Base-by-base conservation (phyloP, 1,284 basidiomycete genomes). In the Ustilago shanxiensis region DNA sequence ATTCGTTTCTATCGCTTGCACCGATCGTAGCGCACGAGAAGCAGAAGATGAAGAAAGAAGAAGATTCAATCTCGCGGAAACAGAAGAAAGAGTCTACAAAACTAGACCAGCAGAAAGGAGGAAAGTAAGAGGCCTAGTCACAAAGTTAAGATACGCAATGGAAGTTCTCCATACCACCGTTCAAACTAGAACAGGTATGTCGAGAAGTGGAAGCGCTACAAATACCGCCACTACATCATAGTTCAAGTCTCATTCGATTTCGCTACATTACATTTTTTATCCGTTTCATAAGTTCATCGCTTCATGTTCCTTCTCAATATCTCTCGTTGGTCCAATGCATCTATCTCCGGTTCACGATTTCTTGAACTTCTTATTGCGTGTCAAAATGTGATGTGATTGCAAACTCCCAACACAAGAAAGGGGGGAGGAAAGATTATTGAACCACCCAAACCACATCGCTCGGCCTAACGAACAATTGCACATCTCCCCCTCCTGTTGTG, bases 1-100 rank as follows among this genome's bases (percentile, higher is more conserved):
- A 65, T 88, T 98, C 63, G 91, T 97, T 88, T 87, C 88, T 0
- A 86, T 88, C 31, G 88, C 91, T 0, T 85, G 92, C 31, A 72
- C 66, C 13, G 75, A 79, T 41, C 57, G 84, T 10, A 79, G 80
- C 13, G 31, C 37, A 3, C 64, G 78, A 14, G 84, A 86, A 49
- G 60, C 59, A 3, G 72, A 72, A 26, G 51, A 60, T 4, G 58
- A 63, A n/a, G 60, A 65, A 16, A 47, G 57, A 29, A 45, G 44
- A 16, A 49, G 58, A 16, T 66, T 66, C 47, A 65, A 70, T 22
- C 1, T 55, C 22, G n/a, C 9, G 3, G 35, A 18, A 26, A 50
- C 2, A 2, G 56, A 31, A 4, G 44, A 55, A 35, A 60, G 24
- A 29, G 10, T 41, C 1, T 62, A 51, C 31, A 68, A 47, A 35